Percentiles rank a stretch among this genome's conserved stretches.
Conservation (phyloP, 495 filamentous ascomycete species). For the Trichoderma gamsii region DNA sequence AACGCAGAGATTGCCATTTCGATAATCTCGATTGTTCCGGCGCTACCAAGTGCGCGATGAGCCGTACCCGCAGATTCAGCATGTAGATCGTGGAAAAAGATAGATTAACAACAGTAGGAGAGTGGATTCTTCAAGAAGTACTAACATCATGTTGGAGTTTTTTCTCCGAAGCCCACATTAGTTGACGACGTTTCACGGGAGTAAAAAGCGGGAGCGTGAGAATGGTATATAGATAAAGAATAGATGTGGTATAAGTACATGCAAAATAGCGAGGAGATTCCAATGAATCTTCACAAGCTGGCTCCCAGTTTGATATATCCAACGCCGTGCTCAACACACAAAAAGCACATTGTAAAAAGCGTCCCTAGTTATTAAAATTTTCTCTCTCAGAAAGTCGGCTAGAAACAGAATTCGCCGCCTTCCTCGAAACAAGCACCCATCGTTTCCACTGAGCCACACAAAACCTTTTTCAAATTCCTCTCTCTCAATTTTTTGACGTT, state of each 20-base stretch:
- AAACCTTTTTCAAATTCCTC: too few species aligned
- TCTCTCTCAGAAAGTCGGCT: background rate
- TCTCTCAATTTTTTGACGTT: too few species aligned
- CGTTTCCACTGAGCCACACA: too few species aligned
- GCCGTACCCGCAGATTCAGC: too few species aligned
- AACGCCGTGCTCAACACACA: background rate
- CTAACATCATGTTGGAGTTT: too few species aligned
- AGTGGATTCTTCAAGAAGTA: too few species aligned
- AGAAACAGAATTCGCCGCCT: background rate
- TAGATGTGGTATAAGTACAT: background rate
- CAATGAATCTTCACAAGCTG: background rate
- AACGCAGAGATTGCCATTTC: too few species aligned
- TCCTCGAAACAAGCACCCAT: background rate
- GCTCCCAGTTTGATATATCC: background rate
- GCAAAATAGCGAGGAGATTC: slow-evolving; percentile 6
- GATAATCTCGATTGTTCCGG: too few species aligned
- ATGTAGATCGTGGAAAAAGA: too few species aligned
- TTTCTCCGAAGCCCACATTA: background rate
- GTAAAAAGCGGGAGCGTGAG: background rate
- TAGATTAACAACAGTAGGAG: too few species aligned
- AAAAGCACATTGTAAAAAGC: background rate
- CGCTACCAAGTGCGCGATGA: too few species aligned
- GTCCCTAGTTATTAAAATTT: background rate
- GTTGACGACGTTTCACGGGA: background rate
- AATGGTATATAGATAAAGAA: background rate